phyloP scores from a whole-genome alignment of 352 stramenopile genomes.

The Phytophthora rubi region DNA sequence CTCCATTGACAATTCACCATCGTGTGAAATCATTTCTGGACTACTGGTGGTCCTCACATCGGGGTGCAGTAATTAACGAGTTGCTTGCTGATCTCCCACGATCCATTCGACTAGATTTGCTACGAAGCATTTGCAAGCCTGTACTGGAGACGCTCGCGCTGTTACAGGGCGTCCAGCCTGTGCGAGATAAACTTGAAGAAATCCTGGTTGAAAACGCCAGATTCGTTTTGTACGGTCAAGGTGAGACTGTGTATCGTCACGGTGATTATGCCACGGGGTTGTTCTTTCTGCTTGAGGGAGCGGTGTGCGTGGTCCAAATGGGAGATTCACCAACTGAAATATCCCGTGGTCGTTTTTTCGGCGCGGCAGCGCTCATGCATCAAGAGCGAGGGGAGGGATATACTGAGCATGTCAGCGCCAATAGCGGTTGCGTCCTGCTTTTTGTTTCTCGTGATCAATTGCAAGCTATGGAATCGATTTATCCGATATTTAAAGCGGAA shows the following conservation, averaged over 20 bases:
- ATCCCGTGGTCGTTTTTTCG: slow-evolving; percentile 47
- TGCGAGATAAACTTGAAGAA: slow-evolving; percentile 38
- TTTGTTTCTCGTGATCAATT: slow-evolving; percentile 53
- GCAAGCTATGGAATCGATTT: slow-evolving; percentile 48
- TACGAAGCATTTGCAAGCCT: slow-evolving; percentile 47
- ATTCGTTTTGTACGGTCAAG: slow-evolving; percentile 59
- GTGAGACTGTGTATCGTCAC: slow-evolving; percentile 54
- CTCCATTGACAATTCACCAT: slow-evolving; percentile 46
- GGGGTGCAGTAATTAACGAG: slow-evolving; percentile 52
- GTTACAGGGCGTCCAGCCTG: slow-evolving; percentile 35
- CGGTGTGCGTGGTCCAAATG: slow-evolving; percentile 42
- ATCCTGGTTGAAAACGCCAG: slow-evolving; percentile 47
- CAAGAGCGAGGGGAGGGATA: slow-evolving; percentile 50
- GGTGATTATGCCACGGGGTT: slow-evolving; percentile 57
- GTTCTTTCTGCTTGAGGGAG: slow-evolving; percentile 61
- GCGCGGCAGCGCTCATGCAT: slow-evolving; percentile 42
- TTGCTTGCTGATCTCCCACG: slow-evolving; percentile 51
- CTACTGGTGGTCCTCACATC: slow-evolving; percentile 67
- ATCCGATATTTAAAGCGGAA: slow-evolving; percentile 47
- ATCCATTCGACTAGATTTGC: slow-evolving; percentile 47
- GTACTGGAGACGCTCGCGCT: slow-evolving; percentile 46
- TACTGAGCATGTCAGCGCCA: slow-evolving; percentile 48
- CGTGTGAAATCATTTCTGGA: slow-evolving; percentile 60
- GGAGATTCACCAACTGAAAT: slow-evolving; percentile 26
- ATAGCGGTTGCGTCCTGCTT: slow-evolving; percentile 54